phyloP scores from a whole-genome alignment of 2,329 filamentous ascomycete species.

The Orbilia ellipsospora region DNA sequence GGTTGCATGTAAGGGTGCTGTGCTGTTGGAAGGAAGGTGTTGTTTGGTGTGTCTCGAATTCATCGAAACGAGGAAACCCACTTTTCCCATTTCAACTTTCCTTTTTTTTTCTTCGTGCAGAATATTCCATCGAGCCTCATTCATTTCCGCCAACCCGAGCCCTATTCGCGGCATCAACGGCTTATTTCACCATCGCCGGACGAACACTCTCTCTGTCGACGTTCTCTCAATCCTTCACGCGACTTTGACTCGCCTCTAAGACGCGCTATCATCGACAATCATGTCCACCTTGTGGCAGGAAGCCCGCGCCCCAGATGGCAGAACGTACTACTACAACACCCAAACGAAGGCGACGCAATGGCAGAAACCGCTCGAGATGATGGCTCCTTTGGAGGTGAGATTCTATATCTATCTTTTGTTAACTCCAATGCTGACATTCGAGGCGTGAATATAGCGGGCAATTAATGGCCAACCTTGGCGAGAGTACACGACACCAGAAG shows the following conservation, averaged over 20 bases:
- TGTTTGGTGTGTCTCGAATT: slow-evolving; percentile 34
- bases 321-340: slow-evolving; percentile 90
- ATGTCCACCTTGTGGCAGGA: slow-evolving; percentile 78
- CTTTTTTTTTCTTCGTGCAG: slow-evolving; percentile 24
- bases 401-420: not conserved
- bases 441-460: slow-evolving; percentile 71
- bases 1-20: slow-evolving; percentile 9
- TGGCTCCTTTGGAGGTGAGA: slow-evolving; percentile 80
- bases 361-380: slow-evolving; percentile 90
- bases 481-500: slow-evolving; percentile 86
- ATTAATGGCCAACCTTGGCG: slow-evolving; percentile 89
- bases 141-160: slow-evolving; percentile 19
- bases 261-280: slow-evolving; percentile 58
- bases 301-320: slow-evolving; percentile 81
- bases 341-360: slow-evolving; percentile 89
- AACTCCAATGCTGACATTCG: slow-evolving; percentile 26
- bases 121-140: not conserved
- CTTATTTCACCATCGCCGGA: slow-evolving; percentile 1
- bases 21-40: slow-evolving; percentile 17
- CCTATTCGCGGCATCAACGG: slow-evolving; percentile 20
- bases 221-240: slow-evolving; percentile 27
- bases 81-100: slow-evolving; percentile 35
- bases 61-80: slow-evolving; percentile 25
- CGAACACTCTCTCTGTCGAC: not conserved
- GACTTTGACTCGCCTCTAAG: slow-evolving; percentile 16